Percentiles rank a stretch among this genome's conserved stretches.
phyloP scores from a whole-genome alignment of 768 basidiomycete species.

The Suillus subluteus region DNA sequence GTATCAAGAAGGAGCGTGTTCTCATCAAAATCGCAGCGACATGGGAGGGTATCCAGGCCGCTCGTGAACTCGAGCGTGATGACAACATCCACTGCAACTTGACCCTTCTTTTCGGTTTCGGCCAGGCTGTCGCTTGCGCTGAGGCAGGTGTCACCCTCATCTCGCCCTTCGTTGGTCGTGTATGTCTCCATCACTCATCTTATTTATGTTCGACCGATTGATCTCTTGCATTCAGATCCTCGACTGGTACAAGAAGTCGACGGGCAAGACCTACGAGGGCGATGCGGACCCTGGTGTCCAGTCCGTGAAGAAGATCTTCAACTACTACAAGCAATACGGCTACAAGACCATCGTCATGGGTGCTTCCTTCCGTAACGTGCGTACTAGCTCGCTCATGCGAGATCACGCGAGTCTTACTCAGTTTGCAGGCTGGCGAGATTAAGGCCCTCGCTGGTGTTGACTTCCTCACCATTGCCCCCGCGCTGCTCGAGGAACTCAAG shows the following conservation, averaged over 20 bases:
- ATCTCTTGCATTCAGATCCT: conserved; percentile 66
- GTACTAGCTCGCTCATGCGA: conserved; percentile 30
- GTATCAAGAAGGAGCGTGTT: conserved; percentile 91
- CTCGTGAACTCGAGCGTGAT: conserved; percentile 90
- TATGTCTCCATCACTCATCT: conserved; percentile 44
- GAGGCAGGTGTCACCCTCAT: conserved; percentile 98
- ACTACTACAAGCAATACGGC: conserved; percentile 98
- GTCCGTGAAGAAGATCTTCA: conserved; percentile 96
- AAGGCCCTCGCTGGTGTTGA: conserved; percentile 94
- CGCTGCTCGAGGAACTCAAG: conserved; percentile 92
- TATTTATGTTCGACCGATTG: conserved; percentile 15
- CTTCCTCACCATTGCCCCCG: conserved; percentile 94
- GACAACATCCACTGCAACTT: conserved; percentile 98
- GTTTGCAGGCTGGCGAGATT: conserved; percentile 81
- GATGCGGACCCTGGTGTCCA: conserved; percentile 95
- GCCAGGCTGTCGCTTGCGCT: conserved; percentile 97
- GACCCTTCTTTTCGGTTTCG: conserved; percentile 98
- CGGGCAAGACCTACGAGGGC: conserved; percentile 86
- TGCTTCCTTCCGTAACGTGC: conserved; percentile 97
- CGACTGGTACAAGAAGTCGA: conserved; percentile 97
- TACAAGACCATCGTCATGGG: conserved; percentile 99
- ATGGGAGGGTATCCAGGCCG: conserved; percentile 99
- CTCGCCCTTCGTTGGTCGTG: conserved; percentile 98
- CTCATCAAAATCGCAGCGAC: conserved; percentile 99
- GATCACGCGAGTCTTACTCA: conserved; percentile 14